These are phyloP conservation scores for Pholiota molesta DNA, from an alignment of 768 basidiomycete species.

Conservation along the genomic window DNA sequence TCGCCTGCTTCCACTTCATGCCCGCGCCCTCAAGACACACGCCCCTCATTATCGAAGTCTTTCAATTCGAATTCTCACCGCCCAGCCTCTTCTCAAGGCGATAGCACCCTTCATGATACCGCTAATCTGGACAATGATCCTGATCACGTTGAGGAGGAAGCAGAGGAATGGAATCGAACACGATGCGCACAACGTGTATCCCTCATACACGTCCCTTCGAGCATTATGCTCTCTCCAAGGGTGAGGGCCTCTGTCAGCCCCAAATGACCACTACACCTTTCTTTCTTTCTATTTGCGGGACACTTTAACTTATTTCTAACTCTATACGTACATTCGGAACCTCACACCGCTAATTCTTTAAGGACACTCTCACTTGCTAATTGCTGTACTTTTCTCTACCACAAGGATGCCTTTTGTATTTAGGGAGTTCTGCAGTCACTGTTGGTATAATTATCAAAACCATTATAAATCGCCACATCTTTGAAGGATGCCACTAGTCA, in stretches of 20 bases:
- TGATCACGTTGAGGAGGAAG: constrained; percentile 48
- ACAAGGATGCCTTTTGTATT: constrained; percentile 3
- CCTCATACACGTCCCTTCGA: constrained; percentile 71
- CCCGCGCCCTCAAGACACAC: constrained; percentile 24
- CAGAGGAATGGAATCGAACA: constrained; percentile 90
- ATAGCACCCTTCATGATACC: neutral
- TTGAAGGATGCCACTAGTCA: neutral
- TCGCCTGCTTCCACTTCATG: constrained; percentile 32
- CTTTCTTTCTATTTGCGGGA: neutral
- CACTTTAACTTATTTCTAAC: constrained; percentile 25
- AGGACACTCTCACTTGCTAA: constrained; percentile 8
- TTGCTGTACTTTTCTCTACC: constrained; percentile 5
- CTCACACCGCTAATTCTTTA: constrained; percentile 8
- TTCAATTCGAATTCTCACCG: constrained; percentile 16
- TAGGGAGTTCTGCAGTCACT: neutral
- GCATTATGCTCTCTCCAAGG: constrained; percentile 38
- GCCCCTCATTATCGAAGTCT: constrained; percentile 17
- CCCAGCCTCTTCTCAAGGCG: constrained; percentile 6
- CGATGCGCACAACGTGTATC: constrained; percentile 86
- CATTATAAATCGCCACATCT: neutral
- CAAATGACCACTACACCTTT: neutral
- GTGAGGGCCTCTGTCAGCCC: constrained; percentile 22
- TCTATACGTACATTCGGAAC: constrained; percentile 14
- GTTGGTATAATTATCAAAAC: neutral
- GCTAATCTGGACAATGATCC: neutral